These are phyloP conservation scores for Saturnispora sanitii DNA, from an alignment of 805 yeast species.

Conservation along the genomic window DNA sequence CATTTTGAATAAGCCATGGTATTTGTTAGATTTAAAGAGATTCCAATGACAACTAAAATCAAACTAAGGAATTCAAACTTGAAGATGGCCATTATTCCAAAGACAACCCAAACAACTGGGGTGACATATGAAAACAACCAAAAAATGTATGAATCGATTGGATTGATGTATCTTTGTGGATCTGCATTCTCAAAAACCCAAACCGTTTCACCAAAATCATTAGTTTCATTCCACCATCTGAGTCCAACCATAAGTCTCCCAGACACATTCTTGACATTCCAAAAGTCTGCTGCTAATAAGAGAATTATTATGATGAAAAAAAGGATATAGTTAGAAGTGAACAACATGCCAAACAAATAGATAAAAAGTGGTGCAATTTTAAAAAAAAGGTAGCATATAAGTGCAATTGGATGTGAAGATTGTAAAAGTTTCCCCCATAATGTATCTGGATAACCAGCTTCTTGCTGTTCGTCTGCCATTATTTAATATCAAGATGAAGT, in stretches of 20 bases:
- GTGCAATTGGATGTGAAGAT: slow-evolving; percentile 79
- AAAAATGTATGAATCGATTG: slow-evolving; percentile 82
- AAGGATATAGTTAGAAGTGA: slow-evolving; percentile 57
- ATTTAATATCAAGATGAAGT: not conserved
- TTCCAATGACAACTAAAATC: slow-evolving; percentile 54
- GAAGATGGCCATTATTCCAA: slow-evolving; percentile 69
- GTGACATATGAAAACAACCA: slow-evolving; percentile 72
- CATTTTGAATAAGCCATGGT: slow-evolving; percentile 86
- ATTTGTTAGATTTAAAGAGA: slow-evolving; percentile 67
- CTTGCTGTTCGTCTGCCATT: not conserved
- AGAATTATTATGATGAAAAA: slow-evolving; percentile 73
- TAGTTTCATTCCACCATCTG: slow-evolving; percentile 94
- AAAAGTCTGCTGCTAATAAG: slow-evolving; percentile 79
- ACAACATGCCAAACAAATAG: slow-evolving; percentile 61
- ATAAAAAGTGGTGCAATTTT: slow-evolving; percentile 53
- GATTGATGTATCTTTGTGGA: slow-evolving; percentile 63
- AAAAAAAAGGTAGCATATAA: slow-evolving; percentile 51
- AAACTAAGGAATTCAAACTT: slow-evolving; percentile 65
- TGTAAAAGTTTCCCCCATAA: slow-evolving; percentile 43
- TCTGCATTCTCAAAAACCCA: slow-evolving; percentile 90
- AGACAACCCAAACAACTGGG: slow-evolving; percentile 65
- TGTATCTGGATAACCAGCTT: slow-evolving; percentile 19
- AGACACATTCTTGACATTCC: slow-evolving; percentile 85
- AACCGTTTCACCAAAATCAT: slow-evolving; percentile 50
- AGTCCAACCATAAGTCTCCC: slow-evolving; percentile 87